Percentiles rank a stretch among this genome's conserved stretches.
These are phyloP conservation scores for Diaporthe longicolla DNA, from an alignment of 2,329 filamentous ascomycete species.

Conservation along the genomic window DNA sequence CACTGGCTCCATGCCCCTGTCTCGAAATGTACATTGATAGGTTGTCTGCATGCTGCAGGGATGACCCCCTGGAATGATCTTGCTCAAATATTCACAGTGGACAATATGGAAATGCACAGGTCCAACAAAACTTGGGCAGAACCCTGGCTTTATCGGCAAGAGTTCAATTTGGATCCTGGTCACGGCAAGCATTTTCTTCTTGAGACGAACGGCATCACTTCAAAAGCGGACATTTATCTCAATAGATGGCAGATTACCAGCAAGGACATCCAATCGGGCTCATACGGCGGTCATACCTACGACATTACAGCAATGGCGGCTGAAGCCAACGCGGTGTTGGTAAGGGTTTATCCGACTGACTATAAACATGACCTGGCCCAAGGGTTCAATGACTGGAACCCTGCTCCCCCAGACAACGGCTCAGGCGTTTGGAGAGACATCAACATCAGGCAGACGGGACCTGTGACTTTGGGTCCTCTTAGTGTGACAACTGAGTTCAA, in stretches of 20 bases:
- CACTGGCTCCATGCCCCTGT: slow-evolving; percentile 25
- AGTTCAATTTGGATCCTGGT: slow-evolving; percentile 58
- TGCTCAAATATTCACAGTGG: slow-evolving; percentile 44
- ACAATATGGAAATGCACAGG: slow-evolving; percentile 53
- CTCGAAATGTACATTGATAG: slow-evolving; percentile 35
- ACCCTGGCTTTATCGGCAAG: slow-evolving; percentile 69
- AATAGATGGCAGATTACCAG: slow-evolving; percentile 68
- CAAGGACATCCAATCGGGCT: slow-evolving; percentile 64
- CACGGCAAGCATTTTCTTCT: slow-evolving; percentile 63
- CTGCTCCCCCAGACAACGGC: slow-evolving; percentile 72
- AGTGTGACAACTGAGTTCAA: slow-evolving; percentile 61
- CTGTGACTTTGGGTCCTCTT: slow-evolving; percentile 61
- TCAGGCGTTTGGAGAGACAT: slow-evolving; percentile 75
- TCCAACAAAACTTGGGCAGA: slow-evolving; percentile 41
- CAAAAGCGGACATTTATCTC: slow-evolving; percentile 71
- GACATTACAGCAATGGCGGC: slow-evolving; percentile 64
- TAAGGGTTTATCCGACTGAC: slow-evolving; percentile 70
- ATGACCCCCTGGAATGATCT: slow-evolving; percentile 27
- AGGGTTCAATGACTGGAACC: slow-evolving; percentile 75
- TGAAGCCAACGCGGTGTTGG: slow-evolving; percentile 64
- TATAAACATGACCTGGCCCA: slow-evolving; percentile 72
- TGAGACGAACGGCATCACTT: slow-evolving; percentile 71
- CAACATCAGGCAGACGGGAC: slow-evolving; percentile 67
- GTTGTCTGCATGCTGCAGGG: slow-evolving; percentile 23
- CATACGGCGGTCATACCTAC: slow-evolving; percentile 69